Evolutionary conservation across 2,329 filamentous ascomycete species (phyloP), one percentile per base, ranked within the genome.

Genomic region (Aspergillus clavatus): DNA sequence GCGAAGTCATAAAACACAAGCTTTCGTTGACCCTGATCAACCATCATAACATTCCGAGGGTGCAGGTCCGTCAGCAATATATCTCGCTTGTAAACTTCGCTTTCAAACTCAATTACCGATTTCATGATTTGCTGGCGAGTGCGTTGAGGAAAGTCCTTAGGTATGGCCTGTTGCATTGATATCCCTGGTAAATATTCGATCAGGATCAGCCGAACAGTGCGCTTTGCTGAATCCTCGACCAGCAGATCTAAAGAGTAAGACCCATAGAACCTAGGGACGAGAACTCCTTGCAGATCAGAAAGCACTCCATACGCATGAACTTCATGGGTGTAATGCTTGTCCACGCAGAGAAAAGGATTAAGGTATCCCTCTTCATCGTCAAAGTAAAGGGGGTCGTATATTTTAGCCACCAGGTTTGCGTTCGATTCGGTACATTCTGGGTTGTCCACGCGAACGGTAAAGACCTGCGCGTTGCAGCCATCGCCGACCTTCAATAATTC

Each of bases 241-340:
- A n/a, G n/a, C n/a, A 59, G 39, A 40, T 42, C 38, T 11, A 60
- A 35, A 12, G 58, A 51, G 31, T 56, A 60, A n/a, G 54, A 60
- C 1, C 56, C 55, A 40, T 55, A 55, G 42, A 46, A 61, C 31
- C 14, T 51, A 3, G 56, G 56, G 21, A 60, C 55, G 3, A 26
- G 21, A 12, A n/a, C 14, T 1, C 56, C 52, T 37, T 62, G 53
- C 19, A 59, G 23, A 3, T 56, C 44, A 27, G n/a, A 11, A 27
- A 58, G 50, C 11, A 5, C 18, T 6, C 10, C 40, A 40, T 58
- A 59, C 21, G 48, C 44, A 41, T 46, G 41, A 5, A 40, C 50
- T 36, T 61, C 56, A 24, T 58, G 51, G 7, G 56, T 58, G 44
- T 59, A 60, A 43, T 56, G 41, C n/a, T 51, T 40, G 42, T 60